Evolutionary conservation across 257 asterid genomes (phyloP).

Genomic region (Rubia yunnanensis): DNA sequence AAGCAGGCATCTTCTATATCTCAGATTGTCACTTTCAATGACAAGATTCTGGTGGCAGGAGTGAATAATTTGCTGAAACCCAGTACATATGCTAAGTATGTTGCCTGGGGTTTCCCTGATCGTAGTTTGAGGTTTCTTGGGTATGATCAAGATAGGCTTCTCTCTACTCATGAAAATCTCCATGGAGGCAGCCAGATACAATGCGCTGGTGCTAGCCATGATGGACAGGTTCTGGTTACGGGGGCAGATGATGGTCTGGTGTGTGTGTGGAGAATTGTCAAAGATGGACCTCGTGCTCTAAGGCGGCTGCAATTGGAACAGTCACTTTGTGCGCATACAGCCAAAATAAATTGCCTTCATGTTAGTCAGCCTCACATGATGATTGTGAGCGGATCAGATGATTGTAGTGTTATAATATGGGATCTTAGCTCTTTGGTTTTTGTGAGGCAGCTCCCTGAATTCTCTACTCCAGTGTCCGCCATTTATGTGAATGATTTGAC

Average conservation of each 20-base stretch:
- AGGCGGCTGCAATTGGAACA: constrained; percentile 57
- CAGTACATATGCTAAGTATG: constrained; percentile 59
- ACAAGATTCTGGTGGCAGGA: constrained; percentile 77
- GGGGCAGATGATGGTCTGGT: constrained; percentile 91
- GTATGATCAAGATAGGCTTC: constrained; percentile 88
- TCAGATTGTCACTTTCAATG: constrained; percentile 59
- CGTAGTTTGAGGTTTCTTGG: constrained; percentile 77
- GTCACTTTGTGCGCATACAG: constrained; percentile 82
- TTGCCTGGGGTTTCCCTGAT: constrained; percentile 98
- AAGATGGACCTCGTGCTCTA: constrained; percentile 66
- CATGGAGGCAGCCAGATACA: constrained; percentile 98
- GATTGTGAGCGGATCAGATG: constrained; percentile 95
- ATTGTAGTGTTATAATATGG: constrained; percentile 82
- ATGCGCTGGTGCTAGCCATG: constrained; percentile 84
- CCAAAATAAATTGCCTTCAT: constrained; percentile 73
- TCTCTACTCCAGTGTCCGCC: constrained; percentile 86
- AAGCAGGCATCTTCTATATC: constrained; percentile 66
- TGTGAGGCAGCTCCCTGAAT: constrained; percentile 82
- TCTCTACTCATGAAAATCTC: constrained; percentile 89
- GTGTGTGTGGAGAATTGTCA: constrained; percentile 78
- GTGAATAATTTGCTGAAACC: constrained; percentile 74
- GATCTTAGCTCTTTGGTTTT: constrained; percentile 88
- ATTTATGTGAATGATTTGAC: constrained; percentile 74
- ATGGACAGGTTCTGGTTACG: constrained; percentile 75
- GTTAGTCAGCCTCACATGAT: constrained; percentile 97